These are phyloP conservation scores for Plasmodium gallinaceum DNA, from an alignment of 169 alveolate species.

Conservation along the genomic window DNA sequence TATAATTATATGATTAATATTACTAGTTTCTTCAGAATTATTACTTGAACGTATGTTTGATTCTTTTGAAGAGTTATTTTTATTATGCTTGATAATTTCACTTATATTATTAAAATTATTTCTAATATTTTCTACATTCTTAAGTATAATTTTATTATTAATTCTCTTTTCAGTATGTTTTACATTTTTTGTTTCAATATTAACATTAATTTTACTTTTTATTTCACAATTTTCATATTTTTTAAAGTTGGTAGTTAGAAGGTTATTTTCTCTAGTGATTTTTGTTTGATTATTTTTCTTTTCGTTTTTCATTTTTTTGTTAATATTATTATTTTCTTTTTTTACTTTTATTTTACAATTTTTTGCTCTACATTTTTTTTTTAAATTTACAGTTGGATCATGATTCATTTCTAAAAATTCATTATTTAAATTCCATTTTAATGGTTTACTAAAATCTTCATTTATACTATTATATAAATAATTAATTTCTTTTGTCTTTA, in stretches of 20 bases:
- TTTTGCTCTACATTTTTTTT: slow-evolving; percentile 50
- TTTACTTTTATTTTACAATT: slow-evolving; percentile 54
- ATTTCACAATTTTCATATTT: slow-evolving; percentile 1
- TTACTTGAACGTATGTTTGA: not conserved
- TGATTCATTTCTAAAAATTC: slow-evolving; percentile 59
- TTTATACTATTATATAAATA: slow-evolving; percentile 55
- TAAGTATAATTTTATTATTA: not conserved
- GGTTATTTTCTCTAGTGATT: slow-evolving; percentile 8
- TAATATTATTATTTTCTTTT: slow-evolving; percentile 13
- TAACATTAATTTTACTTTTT: not conserved
- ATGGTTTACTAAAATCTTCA: slow-evolving; percentile 46
- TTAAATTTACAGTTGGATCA: slow-evolving; percentile 57
- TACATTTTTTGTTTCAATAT: not conserved
- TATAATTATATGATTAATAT: not conserved
- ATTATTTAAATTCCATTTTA: slow-evolving; percentile 48
- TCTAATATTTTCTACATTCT: not conserved
- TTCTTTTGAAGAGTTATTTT: not conserved
- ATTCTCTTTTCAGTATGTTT: not conserved
- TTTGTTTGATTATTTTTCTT: slow-evolving; percentile 12
- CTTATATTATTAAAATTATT: not conserved
- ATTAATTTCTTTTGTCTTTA: slow-evolving; percentile 76
- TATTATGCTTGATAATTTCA: not conserved
- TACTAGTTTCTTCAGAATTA: not conserved
- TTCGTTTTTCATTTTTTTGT: slow-evolving; percentile 29
- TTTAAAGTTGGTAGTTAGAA: not conserved